Evolutionary conservation across 148 eudicot species (phyloP).

Genomic region (Suaeda aralocaspica): DNA sequence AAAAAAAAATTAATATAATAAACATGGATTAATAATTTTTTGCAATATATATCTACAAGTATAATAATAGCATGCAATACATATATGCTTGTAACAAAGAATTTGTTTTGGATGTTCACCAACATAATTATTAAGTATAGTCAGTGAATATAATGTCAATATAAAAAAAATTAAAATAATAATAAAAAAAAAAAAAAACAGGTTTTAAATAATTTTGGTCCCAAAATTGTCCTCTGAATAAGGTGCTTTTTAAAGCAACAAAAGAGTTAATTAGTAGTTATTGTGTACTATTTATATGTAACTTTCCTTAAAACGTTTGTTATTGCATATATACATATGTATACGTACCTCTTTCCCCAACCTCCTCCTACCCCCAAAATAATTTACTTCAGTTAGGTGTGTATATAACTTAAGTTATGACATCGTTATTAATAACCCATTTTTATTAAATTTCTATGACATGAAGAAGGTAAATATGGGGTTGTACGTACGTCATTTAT

Average conservation of each 20-base stretch:
- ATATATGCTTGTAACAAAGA: background rate
- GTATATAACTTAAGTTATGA: background rate
- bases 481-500: background rate
- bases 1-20: no score
- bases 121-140: slow-evolving; percentile 11
- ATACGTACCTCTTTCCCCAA: background rate
- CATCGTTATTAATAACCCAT: background rate
- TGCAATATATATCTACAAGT: no score
- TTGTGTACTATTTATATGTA: background rate
- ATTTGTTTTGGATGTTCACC: background rate
- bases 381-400: slow-evolving; percentile 12
- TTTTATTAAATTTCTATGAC: background rate
- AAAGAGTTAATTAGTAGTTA: slow-evolving; percentile 4
- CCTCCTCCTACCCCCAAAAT: slow-evolving; percentile 5
- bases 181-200: no score
- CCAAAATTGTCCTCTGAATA: slow-evolving; percentile 8
- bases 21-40: no score
- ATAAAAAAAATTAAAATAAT: no score
- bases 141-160: slow-evolving; percentile 7
- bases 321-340: no score
- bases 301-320: background rate
- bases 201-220: slow-evolving; percentile 7
- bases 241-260: slow-evolving; percentile 1
- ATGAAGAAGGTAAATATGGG: background rate
- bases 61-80: no score